phyloP scores from a whole-genome alignment of 352 stramenopile species.

The Pelagophyceae sp. region DNA sequence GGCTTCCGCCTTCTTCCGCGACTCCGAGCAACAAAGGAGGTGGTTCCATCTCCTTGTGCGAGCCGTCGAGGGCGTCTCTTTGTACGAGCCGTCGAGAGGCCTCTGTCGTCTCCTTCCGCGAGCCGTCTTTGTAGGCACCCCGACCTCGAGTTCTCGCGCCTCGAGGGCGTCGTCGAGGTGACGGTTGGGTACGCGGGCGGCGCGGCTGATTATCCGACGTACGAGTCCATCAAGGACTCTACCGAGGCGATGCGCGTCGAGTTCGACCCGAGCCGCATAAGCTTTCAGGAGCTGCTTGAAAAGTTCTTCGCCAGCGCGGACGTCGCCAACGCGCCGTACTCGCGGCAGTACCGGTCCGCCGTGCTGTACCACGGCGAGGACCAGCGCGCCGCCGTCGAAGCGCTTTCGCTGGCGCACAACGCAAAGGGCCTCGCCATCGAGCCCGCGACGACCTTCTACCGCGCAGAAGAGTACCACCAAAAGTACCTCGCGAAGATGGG shows the following conservation, averaged over 20 bases:
- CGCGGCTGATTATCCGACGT: slow-evolving; percentile 38
- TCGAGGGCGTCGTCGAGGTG: slow-evolving; percentile 30
- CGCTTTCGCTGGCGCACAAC: slow-evolving; percentile 22
- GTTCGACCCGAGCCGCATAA: slow-evolving; percentile 37
- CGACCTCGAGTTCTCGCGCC: slow-evolving; percentile 36
- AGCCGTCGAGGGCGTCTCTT: too few relatives aligned
- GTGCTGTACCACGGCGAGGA: slow-evolving; percentile 39
- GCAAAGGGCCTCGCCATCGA: slow-evolving; percentile 33
- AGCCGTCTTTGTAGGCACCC: slow-evolving; percentile 48
- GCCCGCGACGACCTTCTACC: slow-evolving; percentile 44
- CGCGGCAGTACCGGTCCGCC: slow-evolving; percentile 40
- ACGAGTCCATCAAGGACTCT: slow-evolving; percentile 44
- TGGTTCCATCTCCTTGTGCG: too few relatives aligned
- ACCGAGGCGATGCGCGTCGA: slow-evolving; percentile 46
- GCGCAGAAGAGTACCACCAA: slow-evolving; percentile 51
- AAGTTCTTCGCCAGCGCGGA: background rate
- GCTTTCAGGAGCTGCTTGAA: slow-evolving; percentile 1
- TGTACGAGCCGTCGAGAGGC: too few relatives aligned
- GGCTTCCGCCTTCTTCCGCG: too few relatives aligned
- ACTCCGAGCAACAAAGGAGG: too few relatives aligned
- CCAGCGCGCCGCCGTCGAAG: slow-evolving; percentile 31
- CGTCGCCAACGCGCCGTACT: background rate
- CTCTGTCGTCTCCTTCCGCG: too few relatives aligned
- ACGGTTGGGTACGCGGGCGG: slow-evolving; percentile 43
- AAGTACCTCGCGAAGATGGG: slow-evolving; percentile 34